Evolutionary conservation across 257 asterid species (phyloP).

Genomic region (Marsdenia floribunda): DNA sequence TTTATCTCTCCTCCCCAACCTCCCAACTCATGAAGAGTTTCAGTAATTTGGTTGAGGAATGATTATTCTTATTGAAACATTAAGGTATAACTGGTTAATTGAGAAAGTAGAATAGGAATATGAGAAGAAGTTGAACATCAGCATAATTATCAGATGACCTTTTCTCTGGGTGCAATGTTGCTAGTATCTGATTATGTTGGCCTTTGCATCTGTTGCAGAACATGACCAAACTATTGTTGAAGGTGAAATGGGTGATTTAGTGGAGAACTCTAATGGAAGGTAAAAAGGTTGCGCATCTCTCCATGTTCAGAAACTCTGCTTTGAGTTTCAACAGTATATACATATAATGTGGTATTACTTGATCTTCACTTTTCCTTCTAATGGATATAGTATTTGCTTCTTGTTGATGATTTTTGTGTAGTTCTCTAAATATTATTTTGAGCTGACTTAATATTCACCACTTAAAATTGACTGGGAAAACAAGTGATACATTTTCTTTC

Average conservation of each 20-base stretch:
- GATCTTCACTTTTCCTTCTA: slow-evolving; percentile 1
- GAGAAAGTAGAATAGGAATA: neutral
- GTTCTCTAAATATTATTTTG: neutral
- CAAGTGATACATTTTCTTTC: neutral
- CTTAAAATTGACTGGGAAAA: neutral
- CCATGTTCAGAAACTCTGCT: neutral
- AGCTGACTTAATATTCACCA: neutral
- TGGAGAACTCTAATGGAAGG: slow-evolving; percentile 54
- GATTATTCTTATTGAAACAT: neutral
- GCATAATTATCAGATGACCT: neutral
- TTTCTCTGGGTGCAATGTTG: neutral
- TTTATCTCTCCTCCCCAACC: neutral
- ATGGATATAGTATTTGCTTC: neutral
- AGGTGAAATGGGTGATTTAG: slow-evolving; percentile 31
- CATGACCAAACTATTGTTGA: slow-evolving; percentile 27
- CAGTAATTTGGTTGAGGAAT: neutral
- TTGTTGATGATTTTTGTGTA: neutral
- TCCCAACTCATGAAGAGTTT: neutral
- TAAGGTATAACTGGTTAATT: neutral
- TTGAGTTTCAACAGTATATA: neutral
- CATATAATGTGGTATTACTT: neutral
- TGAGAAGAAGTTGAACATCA: neutral
- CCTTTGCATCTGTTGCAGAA: slow-evolving; percentile 43
- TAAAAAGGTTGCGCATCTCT: slow-evolving; percentile 27
- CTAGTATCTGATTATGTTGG: slow-evolving; percentile 11